Percentiles rank a stretch among this genome's conserved stretches.
These are phyloP conservation scores for Panicum miliaceum DNA, from an alignment of 176 grass and related monocot genomes.

Conservation along the genomic window DNA sequence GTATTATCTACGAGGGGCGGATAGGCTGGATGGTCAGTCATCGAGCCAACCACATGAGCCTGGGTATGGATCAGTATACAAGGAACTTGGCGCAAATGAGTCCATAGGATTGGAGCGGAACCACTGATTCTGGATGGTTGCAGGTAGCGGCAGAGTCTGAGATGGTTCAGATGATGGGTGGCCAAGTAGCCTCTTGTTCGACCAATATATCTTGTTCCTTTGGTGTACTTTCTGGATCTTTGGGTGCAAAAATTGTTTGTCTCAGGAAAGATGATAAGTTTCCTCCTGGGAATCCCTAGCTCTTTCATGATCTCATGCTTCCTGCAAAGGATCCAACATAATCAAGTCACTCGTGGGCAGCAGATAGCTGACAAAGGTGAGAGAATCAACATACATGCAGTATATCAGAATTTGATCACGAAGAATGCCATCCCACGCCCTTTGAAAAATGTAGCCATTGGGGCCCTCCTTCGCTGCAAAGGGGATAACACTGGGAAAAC, in stretches of 20 bases:
- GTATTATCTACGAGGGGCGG: background rate
- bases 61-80: constrained; percentile 41
- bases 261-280: constrained; percentile 74
- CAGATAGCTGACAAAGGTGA: background rate
- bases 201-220: background rate
- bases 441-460: constrained; percentile 31
- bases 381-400: constrained; percentile 62
- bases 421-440: constrained; percentile 75
- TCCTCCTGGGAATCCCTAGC: constrained; percentile 51
- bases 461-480: constrained; percentile 32
- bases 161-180: background rate
- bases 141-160: background rate
- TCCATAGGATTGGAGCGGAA: constrained; percentile 6
- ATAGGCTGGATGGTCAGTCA: constrained; percentile 22
- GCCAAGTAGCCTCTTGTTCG: background rate
- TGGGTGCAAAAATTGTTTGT: background rate
- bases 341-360: background rate
- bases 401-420: constrained; percentile 70
- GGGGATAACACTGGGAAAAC: constrained; percentile 51
- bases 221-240: constrained; percentile 6
- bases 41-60: constrained; percentile 56
- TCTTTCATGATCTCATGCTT: constrained; percentile 63
- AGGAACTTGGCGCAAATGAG: constrained; percentile 43
- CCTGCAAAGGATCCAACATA: constrained; percentile 51
- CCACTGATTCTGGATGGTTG: background rate